Base-by-base conservation (phyloP, 2,329 filamentous ascomycete species). In the Phoma herbarum region DNA sequence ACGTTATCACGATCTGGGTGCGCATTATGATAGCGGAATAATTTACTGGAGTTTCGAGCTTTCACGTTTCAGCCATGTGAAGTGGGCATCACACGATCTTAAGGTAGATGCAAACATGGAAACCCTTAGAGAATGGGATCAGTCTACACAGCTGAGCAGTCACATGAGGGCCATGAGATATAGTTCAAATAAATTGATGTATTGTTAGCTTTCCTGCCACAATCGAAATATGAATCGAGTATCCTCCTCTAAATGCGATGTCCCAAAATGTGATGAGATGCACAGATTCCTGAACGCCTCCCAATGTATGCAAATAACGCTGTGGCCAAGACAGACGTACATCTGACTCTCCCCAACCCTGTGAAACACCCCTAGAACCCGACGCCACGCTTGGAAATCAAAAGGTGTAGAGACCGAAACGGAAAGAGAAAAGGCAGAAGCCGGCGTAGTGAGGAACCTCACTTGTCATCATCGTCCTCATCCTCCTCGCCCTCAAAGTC, bases 401-500 rank as follows among this genome's bases (percentile, higher is more conserved):
- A 16, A 45, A 33, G 33, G 47, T 51, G 52, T 29, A 62, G 53
- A 42, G 18, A 52, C 3, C 20, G 46, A 50, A 11, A 41, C 41
- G 8, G 18, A 37, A 33, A 18, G 43, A 55, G 52, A 22, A 56
- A 16, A n/a, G 31, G 14, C 18, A 20, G 22, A 16, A 26, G 26
- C 6, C 3, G 39, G n/a, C 22, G 10, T 23, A 12, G 11, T 20
- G 29, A 18, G 8, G 53, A 46, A 46, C 44, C 52, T 63, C 61
- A 60, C 46, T 63, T 66, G 2, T 70, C 65, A 12, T 71, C 70
- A 14, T 70, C 62, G 10, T 73, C 72, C 9, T 72, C 69, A 6
- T 72, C 72, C 28, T 75, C 73, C 3, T 68, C 68, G 7, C 85
- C 86, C 22, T 88, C 84, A 39, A 84, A 85, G 44, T 89, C 87